A percentile compares a stretch with the other conserved stretches of the same genome.
Conservation (phyloP, 352 stramenopile genomes). For the Phytophthora pini region DNA sequence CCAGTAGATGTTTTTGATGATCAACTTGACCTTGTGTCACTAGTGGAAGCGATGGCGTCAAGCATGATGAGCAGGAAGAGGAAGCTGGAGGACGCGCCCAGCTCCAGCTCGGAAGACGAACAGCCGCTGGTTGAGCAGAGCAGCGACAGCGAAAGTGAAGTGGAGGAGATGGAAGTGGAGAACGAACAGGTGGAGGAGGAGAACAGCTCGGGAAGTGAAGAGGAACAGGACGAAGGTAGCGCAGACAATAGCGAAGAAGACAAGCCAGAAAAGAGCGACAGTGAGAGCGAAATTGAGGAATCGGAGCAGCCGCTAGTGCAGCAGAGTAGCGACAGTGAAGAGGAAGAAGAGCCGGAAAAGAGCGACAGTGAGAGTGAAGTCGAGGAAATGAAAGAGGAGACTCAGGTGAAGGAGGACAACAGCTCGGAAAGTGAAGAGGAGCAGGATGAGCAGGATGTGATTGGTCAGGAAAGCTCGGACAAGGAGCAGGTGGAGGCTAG, state of each 20-base stretch:
- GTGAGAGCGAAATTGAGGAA: no score
- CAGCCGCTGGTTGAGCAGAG: background rate
- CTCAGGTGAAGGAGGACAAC: background rate
- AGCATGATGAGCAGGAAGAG: conserved; percentile 43
- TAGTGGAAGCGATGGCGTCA: background rate
- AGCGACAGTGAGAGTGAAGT: background rate
- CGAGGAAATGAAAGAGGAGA: conserved; percentile 11
- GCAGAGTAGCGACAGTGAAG: background rate
- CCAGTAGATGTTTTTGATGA: background rate
- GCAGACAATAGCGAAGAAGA: no score
- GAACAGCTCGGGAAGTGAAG: background rate
- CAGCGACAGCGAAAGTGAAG: conserved; percentile 2
- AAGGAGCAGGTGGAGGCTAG: background rate
- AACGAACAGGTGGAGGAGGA: no score
- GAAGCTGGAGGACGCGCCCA: conserved; percentile 33
- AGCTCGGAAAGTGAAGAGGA: conserved; percentile 12
- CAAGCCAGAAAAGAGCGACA: no score
- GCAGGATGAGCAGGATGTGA: background rate
- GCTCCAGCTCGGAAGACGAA: conserved; percentile 5
- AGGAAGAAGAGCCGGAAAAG: no score
- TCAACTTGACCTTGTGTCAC: background rate
- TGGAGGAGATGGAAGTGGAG: conserved; percentile 2
- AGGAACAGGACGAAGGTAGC: background rate
- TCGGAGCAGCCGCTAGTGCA: background rate
- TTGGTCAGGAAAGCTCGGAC: background rate